Conservation (phyloP, 352 stramenopile species). For the Globisporangium paddicum region DNA sequence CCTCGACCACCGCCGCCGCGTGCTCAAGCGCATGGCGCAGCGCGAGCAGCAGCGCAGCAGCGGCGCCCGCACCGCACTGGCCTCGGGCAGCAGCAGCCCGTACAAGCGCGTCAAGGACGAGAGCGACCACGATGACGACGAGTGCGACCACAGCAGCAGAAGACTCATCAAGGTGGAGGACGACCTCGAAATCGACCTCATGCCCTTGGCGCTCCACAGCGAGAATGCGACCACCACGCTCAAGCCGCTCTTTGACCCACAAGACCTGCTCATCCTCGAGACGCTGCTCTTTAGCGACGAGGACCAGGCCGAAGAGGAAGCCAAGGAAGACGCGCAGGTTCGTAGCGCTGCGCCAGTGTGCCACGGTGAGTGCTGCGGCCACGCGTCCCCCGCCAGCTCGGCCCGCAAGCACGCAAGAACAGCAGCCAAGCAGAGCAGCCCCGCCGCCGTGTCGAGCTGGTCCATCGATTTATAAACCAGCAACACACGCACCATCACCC, state of each 20-base stretch:
- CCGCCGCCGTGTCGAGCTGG: background rate
- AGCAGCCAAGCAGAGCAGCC: background rate
- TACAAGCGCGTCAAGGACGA: constrained; percentile 9
- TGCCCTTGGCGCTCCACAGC: constrained; percentile 25
- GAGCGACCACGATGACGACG: background rate
- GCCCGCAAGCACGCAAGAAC: background rate
- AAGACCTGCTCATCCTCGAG: constrained; percentile 50
- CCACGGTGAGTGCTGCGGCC: background rate
- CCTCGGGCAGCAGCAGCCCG: constrained; percentile 21
- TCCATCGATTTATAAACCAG: constrained; percentile 1
- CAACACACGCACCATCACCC: background rate
- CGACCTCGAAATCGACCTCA: constrained; percentile 18
- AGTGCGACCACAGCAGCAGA: background rate
- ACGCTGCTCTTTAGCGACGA: constrained; percentile 51
- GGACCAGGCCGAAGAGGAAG: constrained; percentile 28
- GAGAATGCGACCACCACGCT: constrained; percentile 12
- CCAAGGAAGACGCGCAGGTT: background rate
- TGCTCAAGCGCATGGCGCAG: constrained; percentile 49
- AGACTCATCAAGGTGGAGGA: constrained; percentile 9
- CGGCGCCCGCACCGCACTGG: constrained; percentile 8
- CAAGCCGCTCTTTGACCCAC: constrained; percentile 30
- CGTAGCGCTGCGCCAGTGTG: background rate
- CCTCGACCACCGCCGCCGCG: constrained; percentile 49
- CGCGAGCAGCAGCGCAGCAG: constrained; percentile 28
- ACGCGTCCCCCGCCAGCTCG: constrained; percentile 3